phyloP scores from a whole-genome alignment of 805 yeast genomes.

The Ogataea dorogensis region DNA sequence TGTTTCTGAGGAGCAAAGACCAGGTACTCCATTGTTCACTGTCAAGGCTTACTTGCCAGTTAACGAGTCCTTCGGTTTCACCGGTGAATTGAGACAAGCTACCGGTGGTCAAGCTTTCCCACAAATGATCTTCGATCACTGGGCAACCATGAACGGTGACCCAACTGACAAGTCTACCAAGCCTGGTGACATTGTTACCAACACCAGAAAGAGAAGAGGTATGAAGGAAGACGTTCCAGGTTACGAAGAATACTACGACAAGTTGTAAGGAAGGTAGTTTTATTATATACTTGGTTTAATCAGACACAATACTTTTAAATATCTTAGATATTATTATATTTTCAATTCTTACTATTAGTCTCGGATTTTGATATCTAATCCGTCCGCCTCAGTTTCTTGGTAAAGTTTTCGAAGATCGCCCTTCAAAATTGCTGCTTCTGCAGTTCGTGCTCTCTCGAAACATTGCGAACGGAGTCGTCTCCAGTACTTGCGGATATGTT shows the following conservation, averaged over 20 bases:
- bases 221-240: slow-evolving; percentile 97
- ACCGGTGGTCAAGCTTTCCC: slow-evolving; percentile 99
- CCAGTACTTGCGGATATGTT: slow-evolving; percentile 22
- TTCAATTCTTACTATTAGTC: slow-evolving; percentile 2
- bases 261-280: slow-evolving; percentile 51
- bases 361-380: slow-evolving; percentile 12
- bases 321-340: no score
- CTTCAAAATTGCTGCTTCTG: slow-evolving; percentile 13
- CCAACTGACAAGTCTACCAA: slow-evolving; percentile 81
- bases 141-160: slow-evolving; percentile 90
- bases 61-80: slow-evolving; percentile 99
- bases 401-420: slow-evolving; percentile 10
- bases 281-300: slow-evolving; percentile 19
- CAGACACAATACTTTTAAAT: slow-evolving; percentile 9
- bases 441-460: slow-evolving; percentile 7
- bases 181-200: slow-evolving; percentile 59
- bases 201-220: slow-evolving; percentile 91
- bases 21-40: slow-evolving; percentile 99
- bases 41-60: slow-evolving; percentile 99
- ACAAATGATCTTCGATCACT: slow-evolving; percentile 99
- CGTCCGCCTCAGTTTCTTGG: slow-evolving; percentile 9
- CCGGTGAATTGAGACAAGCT: slow-evolving; percentile 98
- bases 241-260: slow-evolving; percentile 98
- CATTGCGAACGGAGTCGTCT: slow-evolving; percentile 11
- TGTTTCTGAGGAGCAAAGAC: slow-evolving; percentile 98